Evolutionary conservation across 2,329 filamentous ascomycete genomes (phyloP), one percentile per base, ranked within the genome.

Genomic region (Ciborinia camelliae): DNA sequence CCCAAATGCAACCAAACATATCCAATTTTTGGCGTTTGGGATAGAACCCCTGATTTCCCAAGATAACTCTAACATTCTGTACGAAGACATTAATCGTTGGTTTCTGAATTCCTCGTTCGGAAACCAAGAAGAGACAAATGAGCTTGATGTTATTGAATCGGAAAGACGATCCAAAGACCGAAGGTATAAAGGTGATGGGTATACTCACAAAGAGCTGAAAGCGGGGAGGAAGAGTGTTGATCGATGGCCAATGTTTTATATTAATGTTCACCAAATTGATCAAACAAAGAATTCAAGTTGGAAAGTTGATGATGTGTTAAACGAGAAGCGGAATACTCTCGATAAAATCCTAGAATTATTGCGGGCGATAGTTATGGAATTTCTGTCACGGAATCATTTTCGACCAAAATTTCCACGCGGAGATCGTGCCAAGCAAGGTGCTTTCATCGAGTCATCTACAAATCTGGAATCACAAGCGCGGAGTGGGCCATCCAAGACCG

Each of bases 201-300:
- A 80, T 63, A 84, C 80, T 1, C 77, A 75, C 39, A 82, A 77
- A 68, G 83, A 86, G 65, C 69, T 84, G 45, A 86, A 81, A 71
- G 76, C 75, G 9, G 70, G 77, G 15, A 82, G 80, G 51, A 94
- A 91, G 73, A 82, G 86, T 0, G 79, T 93, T 12, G 92, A 97
- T 72, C 84, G 86, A 59, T 95, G 91, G 87, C 92, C 94, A 0
- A 94, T 94, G 87, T 98, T 97, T 72, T 90, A 88, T 71, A 77
- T 98, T n/a, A 85, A 85, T 35, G 84, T 97, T 43, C 77, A 81
- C 2, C 71, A 82, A 14, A 47, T 48, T 12, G 26, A 55, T 41
- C 43, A 14, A 32, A 12, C 20, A 20, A 2, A 39, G 2, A 39
- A 43, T 52, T 10, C 28, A 1, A 58, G 20, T 5, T n/a, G 63